phyloP scores from a whole-genome alignment of 2,329 filamentous ascomycete species.

The Fusarium chlamydosporum region DNA sequence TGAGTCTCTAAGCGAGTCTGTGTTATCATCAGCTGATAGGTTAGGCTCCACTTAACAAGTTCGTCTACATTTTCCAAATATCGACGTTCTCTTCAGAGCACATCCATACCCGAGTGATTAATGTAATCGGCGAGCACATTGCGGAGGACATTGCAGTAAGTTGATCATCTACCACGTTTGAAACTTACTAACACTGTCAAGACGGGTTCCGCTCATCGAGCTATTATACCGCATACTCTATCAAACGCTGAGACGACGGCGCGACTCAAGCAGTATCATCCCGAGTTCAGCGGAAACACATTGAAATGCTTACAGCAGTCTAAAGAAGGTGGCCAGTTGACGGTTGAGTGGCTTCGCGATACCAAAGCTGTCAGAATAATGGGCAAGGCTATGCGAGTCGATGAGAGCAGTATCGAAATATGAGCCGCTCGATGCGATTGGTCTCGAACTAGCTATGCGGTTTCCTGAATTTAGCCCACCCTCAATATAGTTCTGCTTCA shows the following conservation, averaged over 20 bases:
- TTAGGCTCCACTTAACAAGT: neutral
- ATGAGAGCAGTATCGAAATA: neutral
- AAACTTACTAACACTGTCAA: neutral
- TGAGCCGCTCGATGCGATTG: neutral
- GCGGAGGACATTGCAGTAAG: constrained; percentile 12
- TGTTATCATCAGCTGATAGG: fast-evolving
- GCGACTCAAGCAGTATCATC: neutral
- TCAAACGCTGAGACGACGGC: neutral
- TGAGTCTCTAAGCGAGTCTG: neutral
- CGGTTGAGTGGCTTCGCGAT: constrained; percentile 9
- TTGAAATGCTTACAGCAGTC: constrained; percentile 15
- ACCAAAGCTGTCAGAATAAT: constrained; percentile 12
- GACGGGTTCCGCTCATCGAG: constrained; percentile 26
- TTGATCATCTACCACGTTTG: fast-evolving
- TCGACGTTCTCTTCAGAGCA: constrained; percentile 1
- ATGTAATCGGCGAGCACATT: neutral
- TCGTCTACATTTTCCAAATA: constrained; percentile 19
- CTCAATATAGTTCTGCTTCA: too few relatives aligned
- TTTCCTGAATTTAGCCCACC: too few relatives aligned
- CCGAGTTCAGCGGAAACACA: neutral
- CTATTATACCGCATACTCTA: constrained; percentile 9
- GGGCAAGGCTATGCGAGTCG: neutral
- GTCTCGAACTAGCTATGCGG: too few relatives aligned
- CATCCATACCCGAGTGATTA: constrained; percentile 11
- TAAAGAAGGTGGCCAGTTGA: constrained; percentile 15